phyloP scores from a whole-genome alignment of 345 rosid genomes.

The Pseudoturritis turrita region DNA sequence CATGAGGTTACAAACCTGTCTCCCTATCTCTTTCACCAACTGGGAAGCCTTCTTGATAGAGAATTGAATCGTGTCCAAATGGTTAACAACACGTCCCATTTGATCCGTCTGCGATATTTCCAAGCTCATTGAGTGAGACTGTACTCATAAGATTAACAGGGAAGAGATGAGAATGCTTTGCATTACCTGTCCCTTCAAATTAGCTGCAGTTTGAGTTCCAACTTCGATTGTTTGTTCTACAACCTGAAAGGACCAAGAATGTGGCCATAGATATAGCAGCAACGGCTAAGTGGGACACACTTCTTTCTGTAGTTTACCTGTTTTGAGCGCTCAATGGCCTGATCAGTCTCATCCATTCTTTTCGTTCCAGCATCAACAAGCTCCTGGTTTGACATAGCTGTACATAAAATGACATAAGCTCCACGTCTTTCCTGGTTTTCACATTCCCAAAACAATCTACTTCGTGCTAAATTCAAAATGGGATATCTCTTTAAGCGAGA shows the following conservation, averaged over 20 bases:
- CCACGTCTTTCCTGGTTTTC: background rate
- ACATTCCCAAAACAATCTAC: background rate
- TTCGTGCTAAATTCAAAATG: background rate
- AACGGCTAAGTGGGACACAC: background rate
- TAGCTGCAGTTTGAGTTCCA: conserved; percentile 91
- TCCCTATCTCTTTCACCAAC: conserved; percentile 96
- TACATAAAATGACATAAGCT: conserved; percentile 13
- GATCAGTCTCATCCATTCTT: conserved; percentile 98
- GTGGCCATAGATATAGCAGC: conserved; percentile 9
- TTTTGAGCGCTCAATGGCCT: conserved; percentile 88
- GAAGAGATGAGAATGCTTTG: background rate
- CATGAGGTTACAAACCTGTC: conserved; percentile 61
- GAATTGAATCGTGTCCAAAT: conserved; percentile 95
- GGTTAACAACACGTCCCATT: conserved; percentile 97
- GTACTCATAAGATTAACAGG: background rate
- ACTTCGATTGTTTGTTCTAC: conserved; percentile 97
- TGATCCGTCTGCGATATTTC: conserved; percentile 77
- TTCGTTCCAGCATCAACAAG: conserved; percentile 71
- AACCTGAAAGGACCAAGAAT: conserved; percentile 44
- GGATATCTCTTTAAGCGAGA: background rate
- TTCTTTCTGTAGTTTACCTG: conserved; percentile 39
- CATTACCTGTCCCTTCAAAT: conserved; percentile 86
- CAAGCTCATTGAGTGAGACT: background rate
- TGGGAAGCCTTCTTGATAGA: conserved; percentile 98
- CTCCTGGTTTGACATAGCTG: conserved; percentile 95